Conservation (phyloP, 768 basidiomycete species). For the Lanmaoa pseudosensibilis region DNA sequence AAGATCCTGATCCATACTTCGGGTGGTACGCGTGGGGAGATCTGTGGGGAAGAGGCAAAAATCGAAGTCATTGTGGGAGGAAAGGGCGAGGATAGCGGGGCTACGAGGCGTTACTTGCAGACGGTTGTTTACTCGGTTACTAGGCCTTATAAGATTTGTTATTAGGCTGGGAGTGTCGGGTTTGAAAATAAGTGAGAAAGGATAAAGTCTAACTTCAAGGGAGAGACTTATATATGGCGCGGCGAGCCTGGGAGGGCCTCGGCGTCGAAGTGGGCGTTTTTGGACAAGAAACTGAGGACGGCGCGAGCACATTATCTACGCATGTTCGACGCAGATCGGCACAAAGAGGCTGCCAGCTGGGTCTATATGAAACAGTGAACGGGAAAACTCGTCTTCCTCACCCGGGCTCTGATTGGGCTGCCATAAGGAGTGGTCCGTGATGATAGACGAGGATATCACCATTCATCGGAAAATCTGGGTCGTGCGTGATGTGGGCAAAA, state of each 20-base stretch:
- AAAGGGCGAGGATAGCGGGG: background rate
- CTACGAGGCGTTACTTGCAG: background rate
- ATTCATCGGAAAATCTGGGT: background rate
- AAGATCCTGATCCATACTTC: conserved; percentile 33
- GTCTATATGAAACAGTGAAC: background rate
- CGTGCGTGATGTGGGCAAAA: background rate
- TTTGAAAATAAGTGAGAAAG: conserved; percentile 3
- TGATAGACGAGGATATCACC: background rate
- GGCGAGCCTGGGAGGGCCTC: conserved; percentile 17
- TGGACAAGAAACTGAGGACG: background rate
- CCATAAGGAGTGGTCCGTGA: background rate
- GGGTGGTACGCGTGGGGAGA: conserved; percentile 21
- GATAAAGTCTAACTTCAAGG: background rate
- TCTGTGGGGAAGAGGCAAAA: background rate
- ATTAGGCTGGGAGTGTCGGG: background rate
- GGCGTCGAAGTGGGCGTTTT: background rate
- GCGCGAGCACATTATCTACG: background rate
- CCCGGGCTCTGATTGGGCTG: background rate
- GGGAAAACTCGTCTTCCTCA: background rate
- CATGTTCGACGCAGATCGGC: background rate
- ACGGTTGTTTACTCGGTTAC: background rate
- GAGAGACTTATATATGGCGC: conserved; percentile 11
- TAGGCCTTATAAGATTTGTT: background rate
- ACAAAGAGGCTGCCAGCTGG: background rate
- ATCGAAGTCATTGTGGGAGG: conserved; percentile 12